Percentiles rank a stretch among this genome's conserved stretches.
phyloP scores from a whole-genome alignment of 257 asterid genomes.

The Ilex asprella region DNA sequence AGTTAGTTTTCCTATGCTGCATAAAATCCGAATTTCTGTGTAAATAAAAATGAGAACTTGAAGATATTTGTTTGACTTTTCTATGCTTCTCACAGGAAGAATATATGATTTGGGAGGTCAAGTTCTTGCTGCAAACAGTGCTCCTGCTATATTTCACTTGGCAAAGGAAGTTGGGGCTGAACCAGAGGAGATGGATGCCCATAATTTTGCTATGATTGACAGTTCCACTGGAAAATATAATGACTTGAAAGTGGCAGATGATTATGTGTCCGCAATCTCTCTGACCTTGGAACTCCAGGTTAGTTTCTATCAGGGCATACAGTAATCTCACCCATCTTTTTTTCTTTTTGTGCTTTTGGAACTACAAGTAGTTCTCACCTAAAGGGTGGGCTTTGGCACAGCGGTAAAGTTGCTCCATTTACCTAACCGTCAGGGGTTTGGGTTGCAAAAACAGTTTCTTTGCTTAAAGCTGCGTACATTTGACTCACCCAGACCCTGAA shows the following conservation, averaged over 20 bases:
- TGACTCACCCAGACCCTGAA: too few relatives aligned
- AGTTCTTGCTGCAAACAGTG: slow-evolving; percentile 81
- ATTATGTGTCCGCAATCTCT: slow-evolving; percentile 65
- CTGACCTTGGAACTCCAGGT: slow-evolving; percentile 80
- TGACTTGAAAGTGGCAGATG: slow-evolving; percentile 69
- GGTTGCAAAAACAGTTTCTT: too few relatives aligned
- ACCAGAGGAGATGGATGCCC: slow-evolving; percentile 65
- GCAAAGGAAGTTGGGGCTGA: slow-evolving; percentile 64
- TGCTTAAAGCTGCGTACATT: too few relatives aligned
- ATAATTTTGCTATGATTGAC: slow-evolving; percentile 62
- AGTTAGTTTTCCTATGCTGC: too few relatives aligned
- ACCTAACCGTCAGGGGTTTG: too few relatives aligned
- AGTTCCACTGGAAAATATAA: slow-evolving; percentile 58
- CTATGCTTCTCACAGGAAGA: slow-evolving; percentile 33
- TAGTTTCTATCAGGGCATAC: slow-evolving; percentile 6
- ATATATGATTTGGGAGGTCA: slow-evolving; percentile 86
- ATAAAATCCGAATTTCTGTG: too few relatives aligned
- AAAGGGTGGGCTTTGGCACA: too few relatives aligned
- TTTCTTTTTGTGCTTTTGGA: background rate
- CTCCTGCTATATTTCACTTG: slow-evolving; percentile 65
- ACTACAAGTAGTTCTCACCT: too few relatives aligned
- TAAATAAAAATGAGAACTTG: too few relatives aligned
- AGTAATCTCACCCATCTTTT: too few relatives aligned
- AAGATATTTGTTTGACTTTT: too few relatives aligned
- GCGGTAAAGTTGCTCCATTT: too few relatives aligned